These are phyloP conservation scores for Astragalus membranaceus DNA, from an alignment of 306 rosid species.

Conservation along the genomic window DNA sequence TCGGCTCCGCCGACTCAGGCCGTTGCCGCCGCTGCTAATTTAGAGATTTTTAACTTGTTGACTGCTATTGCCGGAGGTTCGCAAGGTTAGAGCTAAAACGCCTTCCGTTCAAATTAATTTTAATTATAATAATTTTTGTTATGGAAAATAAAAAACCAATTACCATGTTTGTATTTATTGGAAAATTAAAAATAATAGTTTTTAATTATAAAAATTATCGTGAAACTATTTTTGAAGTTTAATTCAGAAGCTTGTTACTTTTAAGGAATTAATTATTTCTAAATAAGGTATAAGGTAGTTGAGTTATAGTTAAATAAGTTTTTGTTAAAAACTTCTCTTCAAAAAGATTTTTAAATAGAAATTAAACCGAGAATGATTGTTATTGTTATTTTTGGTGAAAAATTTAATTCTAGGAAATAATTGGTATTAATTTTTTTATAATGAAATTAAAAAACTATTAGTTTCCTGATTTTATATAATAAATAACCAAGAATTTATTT, in stretches of 20 bases:
- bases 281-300: not conserved
- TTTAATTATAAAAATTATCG: not conserved
- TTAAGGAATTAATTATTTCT: not conserved
- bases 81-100: slow-evolving; percentile 43
- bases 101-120: not conserved
- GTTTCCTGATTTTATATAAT: not conserved
- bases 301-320: not conserved
- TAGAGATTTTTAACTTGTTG: slow-evolving; percentile 64
- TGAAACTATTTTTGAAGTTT: not conserved
- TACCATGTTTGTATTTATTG: not conserved
- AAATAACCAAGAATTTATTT: not conserved
- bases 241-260: not conserved
- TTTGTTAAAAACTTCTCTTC: not conserved
- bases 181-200: not conserved
- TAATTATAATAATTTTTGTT: not conserved
- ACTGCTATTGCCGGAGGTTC: slow-evolving; percentile 59
- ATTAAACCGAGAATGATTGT: not conserved
- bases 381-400: not conserved
- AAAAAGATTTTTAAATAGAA: not conserved
- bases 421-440: not conserved
- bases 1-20: slow-evolving; percentile 10
- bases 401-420: not conserved
- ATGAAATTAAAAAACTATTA: not conserved
- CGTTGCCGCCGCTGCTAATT: slow-evolving; percentile 31
- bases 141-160: too few species aligned